These are phyloP conservation scores for Fusarium falciforme DNA, from an alignment of 2,329 filamentous ascomycete genomes.

Conservation along the genomic window DNA sequence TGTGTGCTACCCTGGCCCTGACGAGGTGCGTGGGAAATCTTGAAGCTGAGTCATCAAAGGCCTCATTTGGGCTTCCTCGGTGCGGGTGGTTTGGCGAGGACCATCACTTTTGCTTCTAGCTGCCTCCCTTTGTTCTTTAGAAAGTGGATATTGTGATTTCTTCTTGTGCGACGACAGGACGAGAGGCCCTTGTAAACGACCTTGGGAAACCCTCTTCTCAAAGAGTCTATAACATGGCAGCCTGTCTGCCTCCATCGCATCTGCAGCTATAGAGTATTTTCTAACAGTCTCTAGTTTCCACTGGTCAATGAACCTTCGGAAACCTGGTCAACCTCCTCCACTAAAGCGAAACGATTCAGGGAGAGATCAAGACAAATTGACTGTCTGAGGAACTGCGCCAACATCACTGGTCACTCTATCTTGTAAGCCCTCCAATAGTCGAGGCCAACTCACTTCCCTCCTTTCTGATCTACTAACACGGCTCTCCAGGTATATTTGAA, in stretches of 20 bases:
- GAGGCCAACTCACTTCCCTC: accelerated
- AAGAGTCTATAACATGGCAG: background rate
- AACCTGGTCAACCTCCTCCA: background rate
- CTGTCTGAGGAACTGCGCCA: background rate
- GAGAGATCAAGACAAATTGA: background rate
- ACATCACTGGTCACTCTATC: background rate
- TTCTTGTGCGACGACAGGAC: background rate
- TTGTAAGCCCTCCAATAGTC: background rate
- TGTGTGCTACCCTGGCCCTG: background rate
- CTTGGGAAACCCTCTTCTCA: background rate
- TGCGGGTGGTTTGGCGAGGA: background rate
- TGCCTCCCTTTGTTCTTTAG: background rate
- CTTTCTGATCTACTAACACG: background rate
- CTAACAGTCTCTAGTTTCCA: background rate
- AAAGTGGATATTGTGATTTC: background rate
- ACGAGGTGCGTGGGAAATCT: background rate
- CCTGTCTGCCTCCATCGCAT: background rate
- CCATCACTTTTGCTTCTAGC: background rate
- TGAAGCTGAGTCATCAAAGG: background rate
- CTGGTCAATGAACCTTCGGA: background rate
- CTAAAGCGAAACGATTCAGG: background rate
- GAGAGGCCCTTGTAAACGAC: background rate
- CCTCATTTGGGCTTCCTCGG: background rate
- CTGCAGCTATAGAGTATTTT: accelerated
- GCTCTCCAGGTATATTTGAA: background rate